Evolutionary conservation across 2,329 filamentous ascomycete species (phyloP), one percentile per base, ranked within the genome.

Genomic region (Alternaria longipes): DNA sequence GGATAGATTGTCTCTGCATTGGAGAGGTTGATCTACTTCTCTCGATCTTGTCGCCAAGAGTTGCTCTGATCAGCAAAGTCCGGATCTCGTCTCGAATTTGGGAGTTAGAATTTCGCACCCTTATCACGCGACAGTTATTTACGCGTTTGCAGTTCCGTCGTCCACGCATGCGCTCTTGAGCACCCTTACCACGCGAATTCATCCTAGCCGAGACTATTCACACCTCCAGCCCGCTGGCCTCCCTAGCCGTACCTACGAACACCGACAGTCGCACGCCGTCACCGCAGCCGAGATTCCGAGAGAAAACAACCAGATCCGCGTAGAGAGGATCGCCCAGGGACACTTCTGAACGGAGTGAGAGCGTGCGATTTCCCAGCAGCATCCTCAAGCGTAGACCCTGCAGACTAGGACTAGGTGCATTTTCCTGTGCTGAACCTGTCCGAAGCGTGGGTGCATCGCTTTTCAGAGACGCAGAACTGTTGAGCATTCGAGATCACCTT

Each of bases 11-110:
- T 26, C 26, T 34, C 50, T 34, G 28, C 12, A 14, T 46, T 16
- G 38, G 22, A 22, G n/a, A 47, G 49, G 36, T 30, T 41, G 54
- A 53, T 16, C 20, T 42, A n/a, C 41, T 16, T 57, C 34, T 42
- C 42, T 40, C 18, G 22, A 46, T 28, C 24, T 34, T 36, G 38
- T 47, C 49, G 59, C 58, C 55, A 61, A 58, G 55, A 26, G 41
- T 38, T 40, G 47, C 59, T 53, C 54, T 58, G 49, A 45, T 47
- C 30, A 52, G 51, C 32, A 38, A 36, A 36, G 34, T 42, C 47
- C 59, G 47, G 44, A 34, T 22, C 46, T 44, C 49, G 36, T 61
- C 20, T 46, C 51, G 51, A 59, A 26, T 26, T 32, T 38, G 30
- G 44, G n/a, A 42, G 20, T 52, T 36, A 50, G 41, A 42, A 22